Evolutionary conservation across 768 basidiomycete genomes (phyloP), one percentile per base, ranked within the genome.

Genomic region (Phanerodontia chrysosporium): DNA sequence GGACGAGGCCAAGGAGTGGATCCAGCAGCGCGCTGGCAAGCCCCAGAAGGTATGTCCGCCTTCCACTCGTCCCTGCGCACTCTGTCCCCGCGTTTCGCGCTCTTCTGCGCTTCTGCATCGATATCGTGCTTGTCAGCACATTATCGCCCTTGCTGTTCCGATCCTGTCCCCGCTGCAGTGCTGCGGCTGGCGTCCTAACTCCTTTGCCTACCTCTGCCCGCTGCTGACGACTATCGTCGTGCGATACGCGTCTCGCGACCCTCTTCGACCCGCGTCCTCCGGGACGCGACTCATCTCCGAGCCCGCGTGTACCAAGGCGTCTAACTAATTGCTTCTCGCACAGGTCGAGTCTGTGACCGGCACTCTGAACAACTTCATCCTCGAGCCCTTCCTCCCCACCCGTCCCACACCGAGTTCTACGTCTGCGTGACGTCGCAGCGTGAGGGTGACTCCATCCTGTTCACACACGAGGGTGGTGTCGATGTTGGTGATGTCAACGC

Each of bases 401-500:
- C 92, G 2, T 84, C 92, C 54, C 82, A 94, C 71, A 90, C 94
- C 59, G 97, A 98, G 73, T 98, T 92, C 78, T 99, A 98, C 73
- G 90, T 99, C 70, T 98, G 96, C 78, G 90, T 99, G 76, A 98
- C 87, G 75, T 98, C 96, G 16, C 87, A 83, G 25, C 92, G 97
- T 62, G 90, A 96, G 70, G 94, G 92, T 58, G 97, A 99, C 70
- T 82, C 86, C 52, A 98, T 99, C 73, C 91, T 98, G 72, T 99
- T 98, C 84, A 97, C 95, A 30, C 95, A 97, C 74, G 95, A 98
- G 71, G 97, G 97, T 64, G 97, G 97, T 80, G 94, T 99, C 52
- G 97, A 99, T 67, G 87, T 98, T 64, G 97, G 97, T 63, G 95
- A 99, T 74, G 97, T 98, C 70, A 95, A 99, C 67, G 89, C 94